Conservation (phyloP, 345 rosid genomes). For the Limnanthes douglasii region DNA sequence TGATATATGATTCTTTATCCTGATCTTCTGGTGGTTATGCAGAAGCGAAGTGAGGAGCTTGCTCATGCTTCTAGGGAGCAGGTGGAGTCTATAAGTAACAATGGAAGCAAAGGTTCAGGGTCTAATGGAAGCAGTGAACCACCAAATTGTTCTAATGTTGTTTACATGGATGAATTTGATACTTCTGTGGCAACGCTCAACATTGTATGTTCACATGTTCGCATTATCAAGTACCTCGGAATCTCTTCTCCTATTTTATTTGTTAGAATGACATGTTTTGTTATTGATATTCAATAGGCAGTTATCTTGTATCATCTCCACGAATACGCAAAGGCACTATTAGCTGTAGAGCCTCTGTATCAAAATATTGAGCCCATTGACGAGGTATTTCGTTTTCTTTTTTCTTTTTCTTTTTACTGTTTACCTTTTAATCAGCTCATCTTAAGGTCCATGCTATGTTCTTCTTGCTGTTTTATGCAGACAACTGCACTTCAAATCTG, state of each 20-base stretch:
- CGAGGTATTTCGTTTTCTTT: slow-evolving; percentile 36
- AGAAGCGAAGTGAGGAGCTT: slow-evolving; percentile 68
- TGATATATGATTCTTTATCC: slow-evolving; percentile 8
- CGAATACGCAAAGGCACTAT: slow-evolving; percentile 64
- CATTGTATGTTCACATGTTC: slow-evolving; percentile 36
- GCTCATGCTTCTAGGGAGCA: slow-evolving; percentile 53
- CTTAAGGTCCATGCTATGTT: slow-evolving; percentile 1
- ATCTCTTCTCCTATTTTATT: slow-evolving; percentile 1
- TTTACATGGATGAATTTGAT: slow-evolving; percentile 60
- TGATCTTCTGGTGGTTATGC: slow-evolving; percentile 3
- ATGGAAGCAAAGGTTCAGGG: slow-evolving; percentile 30
- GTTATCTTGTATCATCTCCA: slow-evolving; percentile 83
- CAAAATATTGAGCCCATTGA: slow-evolving; percentile 69
- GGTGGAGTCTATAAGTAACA: slow-evolving; percentile 28
- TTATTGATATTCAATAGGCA: slow-evolving; percentile 36
- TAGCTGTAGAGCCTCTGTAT: slow-evolving; percentile 62
- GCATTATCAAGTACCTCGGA: neutral
- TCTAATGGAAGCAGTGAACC: slow-evolving; percentile 36
- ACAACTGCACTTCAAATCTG: slow-evolving; percentile 76
- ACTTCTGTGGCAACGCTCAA: slow-evolving; percentile 59
- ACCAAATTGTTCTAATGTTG: slow-evolving; percentile 18
- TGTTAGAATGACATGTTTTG: slow-evolving; percentile 4
- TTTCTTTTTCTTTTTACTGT: slow-evolving; percentile 1
- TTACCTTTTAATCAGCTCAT: slow-evolving; percentile 9
- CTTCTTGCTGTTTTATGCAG: slow-evolving; percentile 29